Percentiles rank a stretch among this genome's conserved stretches.
Evolutionary conservation across 176 grass and related monocot genomes (phyloP).

Genomic region (Pharus latifolius): DNA sequence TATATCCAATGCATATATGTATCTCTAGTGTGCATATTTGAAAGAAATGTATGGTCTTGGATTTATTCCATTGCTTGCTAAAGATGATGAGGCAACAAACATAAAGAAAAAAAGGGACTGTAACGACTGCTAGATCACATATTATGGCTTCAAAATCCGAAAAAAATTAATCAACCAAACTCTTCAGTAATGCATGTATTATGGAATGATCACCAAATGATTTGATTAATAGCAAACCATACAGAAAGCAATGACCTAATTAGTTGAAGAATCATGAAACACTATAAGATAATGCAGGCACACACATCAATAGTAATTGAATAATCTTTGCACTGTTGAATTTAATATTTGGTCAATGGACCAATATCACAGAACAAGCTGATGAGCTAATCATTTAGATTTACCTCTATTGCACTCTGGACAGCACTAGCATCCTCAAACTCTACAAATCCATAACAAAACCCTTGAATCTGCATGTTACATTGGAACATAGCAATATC

Average conservation of each 20-base stretch:
- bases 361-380: neutral
- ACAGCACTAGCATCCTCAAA: conserved; percentile 79
- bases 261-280: no score
- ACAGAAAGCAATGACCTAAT: neutral
- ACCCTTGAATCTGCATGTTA: conserved; percentile 72
- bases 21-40: no score
- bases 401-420: conserved; percentile 79
- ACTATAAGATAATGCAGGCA: no score
- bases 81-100: neutral
- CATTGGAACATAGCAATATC: neutral
- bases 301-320: no score
- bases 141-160: neutral
- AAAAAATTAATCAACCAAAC: neutral
- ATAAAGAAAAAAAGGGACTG: neutral
- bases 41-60: no score
- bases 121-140: neutral
- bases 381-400: neutral
- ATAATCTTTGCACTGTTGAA: no score
- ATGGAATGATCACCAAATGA: neutral
- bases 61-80: neutral
- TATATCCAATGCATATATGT: no score
- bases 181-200: neutral
- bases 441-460: conserved; percentile 93
- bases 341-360: no score
- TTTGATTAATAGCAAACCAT: neutral